These are phyloP conservation scores for Chrysosporium keratinophilum DNA, from an alignment of 2,329 filamentous ascomycete genomes.

Conservation along the genomic window DNA sequence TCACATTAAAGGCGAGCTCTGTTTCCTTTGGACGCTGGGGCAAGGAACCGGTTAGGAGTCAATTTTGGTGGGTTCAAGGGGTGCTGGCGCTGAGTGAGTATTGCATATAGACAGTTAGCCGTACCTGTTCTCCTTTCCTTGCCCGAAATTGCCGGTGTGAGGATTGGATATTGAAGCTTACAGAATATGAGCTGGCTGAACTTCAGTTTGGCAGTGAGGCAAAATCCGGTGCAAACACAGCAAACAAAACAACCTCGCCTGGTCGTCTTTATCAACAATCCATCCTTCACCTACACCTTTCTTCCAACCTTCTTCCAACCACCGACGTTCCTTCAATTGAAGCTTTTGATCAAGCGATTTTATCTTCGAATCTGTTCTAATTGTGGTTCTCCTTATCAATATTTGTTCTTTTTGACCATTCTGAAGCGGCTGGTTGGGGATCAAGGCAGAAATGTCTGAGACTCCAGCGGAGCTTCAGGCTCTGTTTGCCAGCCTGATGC, in stretches of 20 bases:
- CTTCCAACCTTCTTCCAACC: not conserved
- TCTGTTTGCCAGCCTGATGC: conserved; percentile 38
- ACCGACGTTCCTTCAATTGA: not conserved
- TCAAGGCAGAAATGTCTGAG: conserved; percentile 37
- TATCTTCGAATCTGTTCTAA: not conserved
- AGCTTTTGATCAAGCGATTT: not conserved
- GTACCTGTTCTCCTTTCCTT: too few species aligned
- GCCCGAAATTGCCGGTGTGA: not conserved
- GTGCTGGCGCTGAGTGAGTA: not conserved
- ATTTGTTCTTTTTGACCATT: conserved; percentile 22
- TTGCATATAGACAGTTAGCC: not conserved
- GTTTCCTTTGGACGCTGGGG: not conserved
- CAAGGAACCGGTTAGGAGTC: not conserved
- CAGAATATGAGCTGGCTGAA: not conserved
- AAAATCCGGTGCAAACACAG: conserved; percentile 7
- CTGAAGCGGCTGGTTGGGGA: conserved; percentile 26
- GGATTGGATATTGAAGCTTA: not conserved
- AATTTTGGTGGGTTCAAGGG: not conserved
- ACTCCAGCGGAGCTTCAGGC: conserved; percentile 39
- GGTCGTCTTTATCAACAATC: conserved; percentile 5
- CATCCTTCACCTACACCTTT: conserved; percentile 1
- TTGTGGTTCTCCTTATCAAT: conserved; percentile 16
- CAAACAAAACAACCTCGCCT: conserved; percentile 12
- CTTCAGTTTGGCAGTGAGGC: not conserved
- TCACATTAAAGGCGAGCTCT: conserved; percentile 2